Evolutionary conservation across 768 basidiomycete genomes (phyloP).

Genomic region (Pulveroboletus sp.): DNA sequence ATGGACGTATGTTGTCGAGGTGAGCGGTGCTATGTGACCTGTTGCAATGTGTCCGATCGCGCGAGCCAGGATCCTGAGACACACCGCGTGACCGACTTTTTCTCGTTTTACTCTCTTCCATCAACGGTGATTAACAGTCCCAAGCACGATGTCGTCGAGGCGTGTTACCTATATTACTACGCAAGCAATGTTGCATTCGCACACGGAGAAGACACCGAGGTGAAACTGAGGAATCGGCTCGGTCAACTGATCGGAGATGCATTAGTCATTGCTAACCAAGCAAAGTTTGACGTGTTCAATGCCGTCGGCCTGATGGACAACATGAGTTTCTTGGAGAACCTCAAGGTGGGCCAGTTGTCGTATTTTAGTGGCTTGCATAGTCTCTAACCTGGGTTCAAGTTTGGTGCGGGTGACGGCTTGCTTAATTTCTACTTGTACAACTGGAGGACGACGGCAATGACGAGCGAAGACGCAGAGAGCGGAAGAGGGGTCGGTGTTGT

Average conservation of each 20-base stretch:
- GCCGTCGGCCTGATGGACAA: constrained; percentile 96
- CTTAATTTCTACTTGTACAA: constrained; percentile 95
- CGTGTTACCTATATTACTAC: constrained; percentile 96
- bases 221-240: constrained; percentile 65
- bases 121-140: constrained; percentile 83
- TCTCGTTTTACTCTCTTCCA: constrained; percentile 96
- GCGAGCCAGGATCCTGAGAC: constrained; percentile 69
- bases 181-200: constrained; percentile 76
- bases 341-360: constrained; percentile 58
- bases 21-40: constrained; percentile 33
- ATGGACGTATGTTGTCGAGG: constrained; percentile 97
- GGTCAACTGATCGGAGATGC: constrained; percentile 75
- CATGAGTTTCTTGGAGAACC: constrained; percentile 70
- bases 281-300: constrained; percentile 96
- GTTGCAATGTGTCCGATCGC: background rate
- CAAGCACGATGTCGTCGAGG: constrained; percentile 77
- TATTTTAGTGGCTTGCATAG: background rate
- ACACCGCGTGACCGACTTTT: constrained; percentile 87
- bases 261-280: constrained; percentile 73
- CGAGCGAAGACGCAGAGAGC: constrained; percentile 60
- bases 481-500: constrained; percentile 88
- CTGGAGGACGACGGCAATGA: constrained; percentile 81
- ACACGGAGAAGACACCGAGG: constrained; percentile 58
- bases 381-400: constrained; percentile 47
- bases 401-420: constrained; percentile 89